These are phyloP conservation scores for Diplodia sapinea DNA, from an alignment of 2,329 filamentous ascomycete genomes.

Conservation along the genomic window DNA sequence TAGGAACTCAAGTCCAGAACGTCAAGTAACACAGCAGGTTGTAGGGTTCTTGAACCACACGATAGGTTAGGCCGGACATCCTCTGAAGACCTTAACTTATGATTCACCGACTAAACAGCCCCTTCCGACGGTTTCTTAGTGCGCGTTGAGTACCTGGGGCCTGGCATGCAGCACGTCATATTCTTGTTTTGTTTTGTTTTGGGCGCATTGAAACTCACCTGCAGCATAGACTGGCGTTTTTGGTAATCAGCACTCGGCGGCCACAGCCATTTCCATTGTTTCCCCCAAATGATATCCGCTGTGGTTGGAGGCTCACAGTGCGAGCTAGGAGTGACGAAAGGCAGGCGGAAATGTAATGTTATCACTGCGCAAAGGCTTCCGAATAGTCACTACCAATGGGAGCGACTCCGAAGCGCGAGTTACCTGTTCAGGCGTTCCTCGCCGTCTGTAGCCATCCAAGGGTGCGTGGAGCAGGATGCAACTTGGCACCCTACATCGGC, in stretches of 20 bases:
- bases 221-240: constrained; percentile 27
- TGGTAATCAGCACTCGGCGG: constrained; percentile 5
- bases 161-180: constrained; percentile 11
- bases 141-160: neutral
- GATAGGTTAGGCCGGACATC: constrained; percentile 28
- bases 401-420: neutral
- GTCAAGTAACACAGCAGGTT: constrained; percentile 20
- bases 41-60: constrained; percentile 32
- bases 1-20: neutral
- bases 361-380: constrained; percentile 8
- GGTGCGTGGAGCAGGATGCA: constrained; percentile 3
- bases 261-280: constrained; percentile 16
- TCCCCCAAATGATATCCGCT: constrained; percentile 11
- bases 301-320: constrained; percentile 18
- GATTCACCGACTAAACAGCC: constrained; percentile 17
- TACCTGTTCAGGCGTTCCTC: neutral
- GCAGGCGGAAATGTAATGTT: constrained; percentile 16
- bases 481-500: neutral
- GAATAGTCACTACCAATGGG: neutral
- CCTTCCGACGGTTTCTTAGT: constrained; percentile 1
- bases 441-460: neutral
- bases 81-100: constrained; percentile 30
- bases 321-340: constrained; percentile 11
- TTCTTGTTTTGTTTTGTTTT: constrained; percentile 4
- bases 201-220: constrained; percentile 20